These are phyloP conservation scores for Trichoderma breve DNA, from an alignment of 2,329 filamentous ascomycete species.

Conservation along the genomic window DNA sequence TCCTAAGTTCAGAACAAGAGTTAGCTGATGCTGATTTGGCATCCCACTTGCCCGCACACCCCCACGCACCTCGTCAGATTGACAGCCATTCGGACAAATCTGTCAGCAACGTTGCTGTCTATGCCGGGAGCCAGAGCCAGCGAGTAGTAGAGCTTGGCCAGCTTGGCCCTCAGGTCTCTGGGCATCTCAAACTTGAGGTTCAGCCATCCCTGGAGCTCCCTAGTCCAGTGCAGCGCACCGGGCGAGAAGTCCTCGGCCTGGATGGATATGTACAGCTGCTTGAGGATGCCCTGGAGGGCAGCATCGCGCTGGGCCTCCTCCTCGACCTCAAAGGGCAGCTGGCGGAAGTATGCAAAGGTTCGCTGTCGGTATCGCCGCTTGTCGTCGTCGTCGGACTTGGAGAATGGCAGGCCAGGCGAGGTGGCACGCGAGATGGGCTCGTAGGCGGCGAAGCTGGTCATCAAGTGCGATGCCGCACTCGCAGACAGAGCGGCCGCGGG, in stretches of 20 bases:
- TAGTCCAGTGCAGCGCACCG: conserved; percentile 93
- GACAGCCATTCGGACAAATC: conserved; percentile 96
- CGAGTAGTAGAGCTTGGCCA: conserved; percentile 92
- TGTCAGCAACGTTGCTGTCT: conserved; percentile 76
- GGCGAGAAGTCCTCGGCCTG: conserved; percentile 92
- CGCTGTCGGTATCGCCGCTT: conserved; percentile 74
- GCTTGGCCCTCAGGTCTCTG: conserved; percentile 73
- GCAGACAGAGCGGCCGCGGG: conserved; percentile 33
- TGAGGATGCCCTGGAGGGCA: conserved; percentile 82
- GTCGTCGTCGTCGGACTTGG: conserved; percentile 49
- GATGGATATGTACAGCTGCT: conserved; percentile 88
- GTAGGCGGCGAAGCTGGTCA: conserved; percentile 44
- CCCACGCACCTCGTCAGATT: conserved; percentile 78
- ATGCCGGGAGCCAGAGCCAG: conserved; percentile 86
- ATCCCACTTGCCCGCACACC: background rate
- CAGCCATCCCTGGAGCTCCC: conserved; percentile 93
- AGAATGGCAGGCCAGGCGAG: conserved; percentile 68
- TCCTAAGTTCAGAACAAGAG: conserved; percentile 49
- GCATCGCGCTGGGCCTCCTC: conserved; percentile 72
- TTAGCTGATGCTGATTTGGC: background rate
- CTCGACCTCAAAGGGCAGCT: conserved; percentile 87
- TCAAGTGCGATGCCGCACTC: conserved; percentile 33
- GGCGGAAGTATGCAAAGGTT: conserved; percentile 88
- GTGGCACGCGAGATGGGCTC: conserved; percentile 82
- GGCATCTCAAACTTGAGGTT: conserved; percentile 97